These are phyloP conservation scores for Pholiota adiposa DNA, from an alignment of 1,284 basidiomycete genomes.

Conservation along the genomic window DNA sequence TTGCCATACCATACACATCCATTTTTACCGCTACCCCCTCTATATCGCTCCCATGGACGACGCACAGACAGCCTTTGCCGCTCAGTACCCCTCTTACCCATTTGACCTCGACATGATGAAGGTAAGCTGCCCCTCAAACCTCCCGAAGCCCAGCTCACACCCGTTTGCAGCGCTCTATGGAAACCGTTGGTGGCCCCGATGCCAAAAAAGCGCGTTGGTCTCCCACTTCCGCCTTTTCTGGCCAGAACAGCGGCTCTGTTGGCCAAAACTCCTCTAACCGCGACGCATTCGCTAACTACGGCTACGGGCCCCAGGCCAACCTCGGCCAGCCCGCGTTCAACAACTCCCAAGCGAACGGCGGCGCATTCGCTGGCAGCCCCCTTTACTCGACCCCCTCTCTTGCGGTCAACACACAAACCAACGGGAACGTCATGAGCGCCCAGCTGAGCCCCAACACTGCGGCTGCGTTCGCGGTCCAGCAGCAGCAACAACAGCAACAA, in stretches of 20 bases:
- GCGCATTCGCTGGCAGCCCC: conserved; percentile 50
- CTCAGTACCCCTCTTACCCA: conserved; percentile 65
- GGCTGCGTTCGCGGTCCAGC: conserved; percentile 49
- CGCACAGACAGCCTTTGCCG: conserved; percentile 67
- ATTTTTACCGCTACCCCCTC: conserved; percentile 30
- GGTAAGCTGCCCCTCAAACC: conserved; percentile 45
- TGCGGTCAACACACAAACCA: conserved; percentile 67
- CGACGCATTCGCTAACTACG: conserved; percentile 82
- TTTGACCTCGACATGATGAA: conserved; percentile 90
- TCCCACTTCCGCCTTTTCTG: conserved; percentile 61
- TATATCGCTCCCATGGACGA: conserved; percentile 64
- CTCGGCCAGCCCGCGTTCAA: conserved; percentile 55
- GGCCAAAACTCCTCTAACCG: conserved; percentile 45
- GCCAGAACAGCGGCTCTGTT: conserved; percentile 38
- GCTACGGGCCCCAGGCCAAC: conserved; percentile 75
- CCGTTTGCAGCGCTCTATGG: conserved; percentile 69
- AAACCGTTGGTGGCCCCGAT: conserved; percentile 78
- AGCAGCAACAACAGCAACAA: conserved; percentile 49
- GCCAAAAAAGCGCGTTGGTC: conserved; percentile 89
- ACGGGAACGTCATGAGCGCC: conserved; percentile 50
- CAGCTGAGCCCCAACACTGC: conserved; percentile 73
- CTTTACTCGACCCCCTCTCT: conserved; percentile 76
- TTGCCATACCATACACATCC: conserved; percentile 37
- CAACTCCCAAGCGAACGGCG: conserved; percentile 48
- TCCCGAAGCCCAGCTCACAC: conserved; percentile 7